Base-by-base conservation (phyloP, 2,329 filamentous ascomycete species). In the Ceratocystis destructans region DNA sequence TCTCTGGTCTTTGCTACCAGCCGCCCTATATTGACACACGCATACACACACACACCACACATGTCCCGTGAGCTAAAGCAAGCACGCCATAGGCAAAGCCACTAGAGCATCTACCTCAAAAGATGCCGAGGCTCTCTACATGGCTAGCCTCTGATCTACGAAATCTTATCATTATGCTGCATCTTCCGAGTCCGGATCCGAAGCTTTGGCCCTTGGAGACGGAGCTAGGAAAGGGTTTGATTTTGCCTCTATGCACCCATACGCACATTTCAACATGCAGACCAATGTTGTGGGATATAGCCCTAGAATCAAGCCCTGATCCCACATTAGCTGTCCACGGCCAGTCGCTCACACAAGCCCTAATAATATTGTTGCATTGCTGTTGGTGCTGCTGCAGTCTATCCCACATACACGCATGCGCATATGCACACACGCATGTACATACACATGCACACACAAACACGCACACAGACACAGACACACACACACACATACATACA, bases 271-370 rank as follows among this genome's bases (percentile, higher is more conserved):
- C 28, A 28, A 31, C 53, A 28, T 57, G 53, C 22, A 57, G 53
- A 17, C 15, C 22, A 28, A 31, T 57, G 12, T 57, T 57, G 53
- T 57, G 53, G 53, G 53, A 31, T 57, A 31, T 57, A 57, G 53
- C 53, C 53, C 53, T 31, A 57, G 22, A 28, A 57, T 31, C 53
- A 57, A 57, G 53, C 53, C 53, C 53, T 57, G 53, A 57, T 28
- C 15, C 53, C 31, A 50, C 46, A n/a, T 50, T 20, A 20, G n/a
- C 22, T 22, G 46, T 50, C n/a, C n/a, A n/a, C 7, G 46, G 37
- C 37, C 37, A 41, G 37, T 57, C 15, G 25, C 53, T 2, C 53
- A 57, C 25, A 50, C n/a, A 20, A n/a, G 46, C 22, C n/a, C 46
- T 25, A 50, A 28, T 33, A 28, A 10, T 15, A 57, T 57, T 31